These are phyloP conservation scores for Sugiyamaella neomexicana DNA, from an alignment of 1,139 yeast species.

Conservation along the genomic window DNA sequence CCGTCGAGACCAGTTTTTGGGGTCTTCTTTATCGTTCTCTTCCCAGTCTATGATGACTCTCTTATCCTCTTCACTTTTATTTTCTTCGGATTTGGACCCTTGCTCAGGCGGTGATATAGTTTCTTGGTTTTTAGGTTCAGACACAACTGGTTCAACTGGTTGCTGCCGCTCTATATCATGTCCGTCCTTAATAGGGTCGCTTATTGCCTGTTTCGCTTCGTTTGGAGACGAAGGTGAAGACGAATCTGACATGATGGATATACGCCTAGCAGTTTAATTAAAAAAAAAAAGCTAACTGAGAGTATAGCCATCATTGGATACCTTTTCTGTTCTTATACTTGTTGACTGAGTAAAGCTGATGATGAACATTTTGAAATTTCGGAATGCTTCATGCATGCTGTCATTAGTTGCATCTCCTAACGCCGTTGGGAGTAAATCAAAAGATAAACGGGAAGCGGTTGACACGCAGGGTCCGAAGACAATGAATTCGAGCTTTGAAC, in stretches of 20 bases:
- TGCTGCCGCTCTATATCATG: not conserved
- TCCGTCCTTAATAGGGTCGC: not conserved
- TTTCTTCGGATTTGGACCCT: not conserved
- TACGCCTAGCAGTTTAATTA: not conserved
- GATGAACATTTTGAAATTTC: not conserved
- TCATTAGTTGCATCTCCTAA: not conserved
- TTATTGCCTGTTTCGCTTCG: not conserved
- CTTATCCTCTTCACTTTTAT: not conserved
- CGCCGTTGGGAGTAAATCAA: not conserved
- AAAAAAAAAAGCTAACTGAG: no score
- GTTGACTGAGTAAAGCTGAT: no score
- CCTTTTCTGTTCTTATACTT: not conserved
- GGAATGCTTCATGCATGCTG: not conserved
- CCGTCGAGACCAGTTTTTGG: constrained; percentile 54
- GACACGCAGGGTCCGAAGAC: not conserved
- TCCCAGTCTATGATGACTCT: constrained; percentile 12
- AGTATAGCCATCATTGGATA: not conserved
- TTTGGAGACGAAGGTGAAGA: not conserved
- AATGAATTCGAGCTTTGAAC: no score
- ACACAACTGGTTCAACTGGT: not conserved
- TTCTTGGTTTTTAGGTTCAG: not conserved
- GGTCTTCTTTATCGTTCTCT: constrained; percentile 52
- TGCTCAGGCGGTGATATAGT: not conserved
- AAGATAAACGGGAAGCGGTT: not conserved
- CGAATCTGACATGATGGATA: not conserved